A percentile compares a stretch with the other conserved stretches of the same genome.
Evolutionary conservation across 257 asterid genomes (phyloP).

Genomic region (Prunella vulgaris): DNA sequence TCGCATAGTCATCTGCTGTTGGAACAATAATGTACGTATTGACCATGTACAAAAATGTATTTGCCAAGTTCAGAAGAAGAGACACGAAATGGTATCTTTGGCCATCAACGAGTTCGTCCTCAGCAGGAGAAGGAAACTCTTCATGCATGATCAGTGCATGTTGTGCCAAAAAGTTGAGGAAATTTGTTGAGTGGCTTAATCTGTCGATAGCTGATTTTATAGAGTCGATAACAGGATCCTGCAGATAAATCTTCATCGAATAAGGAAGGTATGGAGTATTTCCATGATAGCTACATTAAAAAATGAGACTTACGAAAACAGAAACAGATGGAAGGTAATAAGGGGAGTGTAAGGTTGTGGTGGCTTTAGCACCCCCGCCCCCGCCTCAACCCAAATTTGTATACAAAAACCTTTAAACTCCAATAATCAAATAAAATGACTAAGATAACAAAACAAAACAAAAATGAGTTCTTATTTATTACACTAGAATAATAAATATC

Average conservation of each 20-base stretch:
- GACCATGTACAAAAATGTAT: constrained; percentile 93
- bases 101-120: constrained; percentile 49
- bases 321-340: too few relatives aligned
- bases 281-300: neutral
- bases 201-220: constrained; percentile 77
- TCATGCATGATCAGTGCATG: constrained; percentile 96
- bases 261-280: constrained; percentile 16
- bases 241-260: constrained; percentile 24
- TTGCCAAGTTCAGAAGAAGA: constrained; percentile 81
- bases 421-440: too few relatives aligned
- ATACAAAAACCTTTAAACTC: too few relatives aligned
- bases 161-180: constrained; percentile 79
- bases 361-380: too few relatives aligned
- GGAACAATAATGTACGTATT: constrained; percentile 94
- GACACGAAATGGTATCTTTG: constrained; percentile 81
- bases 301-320: neutral
- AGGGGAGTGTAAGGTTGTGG: too few relatives aligned
- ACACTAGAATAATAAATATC: too few relatives aligned
- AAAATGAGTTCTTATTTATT: too few relatives aligned
- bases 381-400: too few relatives aligned
- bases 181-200: constrained; percentile 76
- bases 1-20: constrained; percentile 92
- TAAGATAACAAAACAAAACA: too few relatives aligned
- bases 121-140: constrained; percentile 59
- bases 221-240: constrained; percentile 87